Conservation (phyloP, 73 alveolate genomes). For the Tetrahymena borealis region DNA sequence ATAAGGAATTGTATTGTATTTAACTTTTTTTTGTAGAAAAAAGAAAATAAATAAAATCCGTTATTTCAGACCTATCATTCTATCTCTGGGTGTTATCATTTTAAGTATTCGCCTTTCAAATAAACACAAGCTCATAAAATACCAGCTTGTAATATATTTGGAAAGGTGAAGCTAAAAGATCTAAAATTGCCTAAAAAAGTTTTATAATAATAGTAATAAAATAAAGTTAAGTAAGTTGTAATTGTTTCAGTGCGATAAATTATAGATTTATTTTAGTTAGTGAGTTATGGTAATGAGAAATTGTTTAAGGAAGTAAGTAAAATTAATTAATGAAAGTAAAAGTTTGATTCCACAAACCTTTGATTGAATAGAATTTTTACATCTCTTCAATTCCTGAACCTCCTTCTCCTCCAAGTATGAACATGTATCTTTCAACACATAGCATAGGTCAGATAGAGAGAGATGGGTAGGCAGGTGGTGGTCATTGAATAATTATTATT, state of each 20-base stretch:
- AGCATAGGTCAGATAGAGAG: constrained; percentile 4
- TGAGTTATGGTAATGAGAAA: no score
- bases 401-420: constrained; percentile 4
- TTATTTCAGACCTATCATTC: neutral
- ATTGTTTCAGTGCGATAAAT: no score
- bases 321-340: neutral
- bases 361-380: neutral
- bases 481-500: neutral
- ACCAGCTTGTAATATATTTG: neutral
- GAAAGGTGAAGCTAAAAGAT: no score
- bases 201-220: no score
- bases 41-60: neutral
- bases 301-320: neutral
- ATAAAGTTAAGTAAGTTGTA: no score
- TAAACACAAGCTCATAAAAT: neutral
- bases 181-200: no score
- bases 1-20: no score
- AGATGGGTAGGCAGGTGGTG: neutral
- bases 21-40: no score
- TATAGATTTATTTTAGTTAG: no score
- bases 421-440: neutral
- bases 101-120: neutral
- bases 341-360: constrained; percentile 1
- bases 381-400: constrained; percentile 1
- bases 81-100: neutral